Evolutionary conservation across 225 moss, liverwort and hornwort species (phyloP).

Genomic region (Rhytidiadelphus loreus): DNA sequence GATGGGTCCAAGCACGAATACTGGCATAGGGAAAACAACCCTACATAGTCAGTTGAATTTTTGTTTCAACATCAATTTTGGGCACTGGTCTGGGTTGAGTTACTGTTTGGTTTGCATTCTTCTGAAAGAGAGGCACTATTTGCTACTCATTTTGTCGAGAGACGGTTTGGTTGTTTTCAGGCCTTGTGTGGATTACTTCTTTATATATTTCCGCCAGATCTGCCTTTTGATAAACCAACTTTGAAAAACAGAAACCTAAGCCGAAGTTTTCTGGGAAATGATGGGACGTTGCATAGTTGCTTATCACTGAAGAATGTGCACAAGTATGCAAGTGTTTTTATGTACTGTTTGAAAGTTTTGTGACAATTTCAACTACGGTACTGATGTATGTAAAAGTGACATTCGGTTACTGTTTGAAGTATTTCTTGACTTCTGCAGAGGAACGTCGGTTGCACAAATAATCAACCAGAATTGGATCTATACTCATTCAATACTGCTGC

Average conservation of each 20-base stretch:
- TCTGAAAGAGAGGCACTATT: too few species aligned
- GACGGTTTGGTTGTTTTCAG: not conserved
- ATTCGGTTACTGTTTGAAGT: not conserved
- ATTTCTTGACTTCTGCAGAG: not conserved
- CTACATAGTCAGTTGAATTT: not conserved
- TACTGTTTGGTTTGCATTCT: not conserved
- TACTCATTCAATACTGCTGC: not conserved
- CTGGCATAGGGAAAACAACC: not conserved
- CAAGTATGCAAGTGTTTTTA: not conserved
- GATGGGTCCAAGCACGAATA: not conserved
- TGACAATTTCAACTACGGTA: not conserved
- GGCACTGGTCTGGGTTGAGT: not conserved
- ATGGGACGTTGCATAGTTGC: not conserved
- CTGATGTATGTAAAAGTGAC: not conserved
- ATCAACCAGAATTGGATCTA: not conserved
- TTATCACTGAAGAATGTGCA: not conserved
- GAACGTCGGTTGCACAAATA: too few species aligned
- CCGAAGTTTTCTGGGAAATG: not conserved
- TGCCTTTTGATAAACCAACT: not conserved
- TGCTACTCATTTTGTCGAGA: not conserved
- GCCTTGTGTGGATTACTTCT: too few species aligned
- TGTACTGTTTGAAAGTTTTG: not conserved
- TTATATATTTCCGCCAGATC: not conserved
- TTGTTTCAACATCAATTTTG: not conserved
- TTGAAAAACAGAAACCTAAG: not conserved